Conservation (phyloP, 169 alveolate genomes). For the Plasmodium coatneyi region DNA sequence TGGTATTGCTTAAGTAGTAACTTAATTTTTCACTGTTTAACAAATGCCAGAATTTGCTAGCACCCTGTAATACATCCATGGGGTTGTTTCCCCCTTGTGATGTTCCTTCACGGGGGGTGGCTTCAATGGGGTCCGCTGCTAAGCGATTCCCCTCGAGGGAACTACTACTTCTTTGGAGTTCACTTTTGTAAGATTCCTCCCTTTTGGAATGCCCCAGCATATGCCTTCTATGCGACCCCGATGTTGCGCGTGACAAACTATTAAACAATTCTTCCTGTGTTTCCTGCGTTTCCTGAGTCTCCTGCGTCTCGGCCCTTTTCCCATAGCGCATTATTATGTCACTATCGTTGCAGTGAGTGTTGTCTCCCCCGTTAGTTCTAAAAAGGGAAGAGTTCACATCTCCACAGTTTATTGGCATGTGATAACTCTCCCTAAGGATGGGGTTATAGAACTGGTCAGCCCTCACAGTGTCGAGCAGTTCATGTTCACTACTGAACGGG, state of each 20-base stretch:
- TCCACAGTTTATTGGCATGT: background rate
- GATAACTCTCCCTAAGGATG: background rate
- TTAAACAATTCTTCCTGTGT: background rate
- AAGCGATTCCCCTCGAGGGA: background rate
- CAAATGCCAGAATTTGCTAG: background rate
- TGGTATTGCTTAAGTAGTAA: constrained; percentile 10
- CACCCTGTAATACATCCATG: background rate
- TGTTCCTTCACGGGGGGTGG: background rate
- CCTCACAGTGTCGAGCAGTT: background rate
- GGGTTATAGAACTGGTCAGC: background rate
- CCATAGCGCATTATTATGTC: background rate
- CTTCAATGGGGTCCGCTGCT: background rate
- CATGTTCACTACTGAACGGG: background rate
- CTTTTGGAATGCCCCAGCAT: background rate
- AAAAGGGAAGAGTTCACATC: background rate
- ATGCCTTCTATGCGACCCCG: background rate
- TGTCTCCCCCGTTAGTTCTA: background rate
- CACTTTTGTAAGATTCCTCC: background rate
- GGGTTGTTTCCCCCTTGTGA: background rate
- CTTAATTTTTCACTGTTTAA: constrained; percentile 23
- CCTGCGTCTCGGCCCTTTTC: background rate
- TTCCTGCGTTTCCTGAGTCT: background rate
- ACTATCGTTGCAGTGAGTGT: background rate
- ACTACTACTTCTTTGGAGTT: background rate
- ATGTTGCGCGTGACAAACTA: background rate